A percentile compares a stretch with the other conserved stretches of the same genome.
Conservation (phyloP, 495 filamentous ascomycete species). For the Achaetomiella virescens region DNA sequence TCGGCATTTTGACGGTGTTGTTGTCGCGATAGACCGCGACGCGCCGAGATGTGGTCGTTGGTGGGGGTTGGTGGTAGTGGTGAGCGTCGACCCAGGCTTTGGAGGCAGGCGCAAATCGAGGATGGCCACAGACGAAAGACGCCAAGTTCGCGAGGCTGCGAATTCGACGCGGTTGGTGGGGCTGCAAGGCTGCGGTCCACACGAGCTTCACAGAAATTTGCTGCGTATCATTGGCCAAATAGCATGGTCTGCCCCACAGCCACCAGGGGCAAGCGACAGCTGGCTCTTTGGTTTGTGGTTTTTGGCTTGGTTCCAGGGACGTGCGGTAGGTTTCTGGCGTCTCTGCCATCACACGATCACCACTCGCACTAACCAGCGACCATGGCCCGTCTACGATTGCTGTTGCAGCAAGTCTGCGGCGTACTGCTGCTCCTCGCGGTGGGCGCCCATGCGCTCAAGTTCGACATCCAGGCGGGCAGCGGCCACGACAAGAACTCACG, state of each 20-base stretch:
- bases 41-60: constrained; percentile 1
- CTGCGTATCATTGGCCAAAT: constrained; percentile 18
- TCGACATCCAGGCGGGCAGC: constrained; percentile 73
- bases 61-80: too few relatives aligned
- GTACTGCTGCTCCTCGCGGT: constrained; percentile 51
- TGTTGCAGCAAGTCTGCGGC: constrained; percentile 43
- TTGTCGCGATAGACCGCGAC: constrained; percentile 6
- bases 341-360: constrained; percentile 9
- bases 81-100: background rate
- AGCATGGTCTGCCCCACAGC: background rate
- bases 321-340: background rate
- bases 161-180: constrained; percentile 6
- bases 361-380: constrained; percentile 11
- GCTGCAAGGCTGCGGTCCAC: constrained; percentile 15
- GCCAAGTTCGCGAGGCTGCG: constrained; percentile 27
- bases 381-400: constrained; percentile 33
- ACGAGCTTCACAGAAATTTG: background rate
- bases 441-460: constrained; percentile 74
- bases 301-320: too few relatives aligned
- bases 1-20: constrained; percentile 38
- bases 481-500: constrained; percentile 52
- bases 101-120: background rate
- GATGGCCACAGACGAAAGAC: constrained; percentile 3
- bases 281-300: constrained; percentile 16
- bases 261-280: constrained; percentile 32